These are phyloP conservation scores for Ganoderma resinaceum DNA, from an alignment of 1,284 basidiomycete species.

Conservation along the genomic window DNA sequence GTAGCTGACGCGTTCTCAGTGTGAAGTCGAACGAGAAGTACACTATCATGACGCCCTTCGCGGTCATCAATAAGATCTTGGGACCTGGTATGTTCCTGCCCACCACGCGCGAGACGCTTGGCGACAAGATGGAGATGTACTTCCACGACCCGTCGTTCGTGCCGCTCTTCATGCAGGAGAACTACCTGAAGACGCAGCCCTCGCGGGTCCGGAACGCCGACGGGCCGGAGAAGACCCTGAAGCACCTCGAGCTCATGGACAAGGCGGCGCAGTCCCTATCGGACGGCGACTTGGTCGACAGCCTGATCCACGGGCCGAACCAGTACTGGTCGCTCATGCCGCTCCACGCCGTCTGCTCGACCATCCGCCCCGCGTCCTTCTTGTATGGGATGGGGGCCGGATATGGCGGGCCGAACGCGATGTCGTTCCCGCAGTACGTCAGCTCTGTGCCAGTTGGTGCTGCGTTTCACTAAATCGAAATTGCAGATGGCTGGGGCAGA, in stretches of 20 bases:
- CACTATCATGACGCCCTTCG: conserved; percentile 90
- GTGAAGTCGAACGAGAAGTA: conserved; percentile 93
- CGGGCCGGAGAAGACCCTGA: conserved; percentile 72
- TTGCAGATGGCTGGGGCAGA: conserved; percentile 93
- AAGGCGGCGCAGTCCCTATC: conserved; percentile 92
- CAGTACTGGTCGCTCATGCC: conserved; percentile 98
- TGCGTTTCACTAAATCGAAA: neutral
- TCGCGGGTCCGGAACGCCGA: conserved; percentile 60
- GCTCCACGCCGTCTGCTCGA: conserved; percentile 89
- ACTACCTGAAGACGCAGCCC: conserved; percentile 76
- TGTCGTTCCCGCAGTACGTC: conserved; percentile 84
- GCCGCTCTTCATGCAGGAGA: conserved; percentile 92
- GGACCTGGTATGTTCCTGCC: conserved; percentile 90
- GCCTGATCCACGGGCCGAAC: conserved; percentile 92
- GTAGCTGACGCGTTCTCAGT: conserved; percentile 48
- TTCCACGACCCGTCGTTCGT: conserved; percentile 96
- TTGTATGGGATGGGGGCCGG: conserved; percentile 78
- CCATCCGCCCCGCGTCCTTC: conserved; percentile 84
- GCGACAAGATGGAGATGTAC: conserved; percentile 95
- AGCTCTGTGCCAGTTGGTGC: neutral
- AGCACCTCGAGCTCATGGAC: conserved; percentile 85
- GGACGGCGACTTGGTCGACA: conserved; percentile 94
- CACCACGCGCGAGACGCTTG: conserved; percentile 83
- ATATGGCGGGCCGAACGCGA: conserved; percentile 71
- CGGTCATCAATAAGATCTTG: conserved; percentile 84